These are phyloP conservation scores for Vararia minispora DNA, from an alignment of 768 basidiomycete species.

Conservation along the genomic window DNA sequence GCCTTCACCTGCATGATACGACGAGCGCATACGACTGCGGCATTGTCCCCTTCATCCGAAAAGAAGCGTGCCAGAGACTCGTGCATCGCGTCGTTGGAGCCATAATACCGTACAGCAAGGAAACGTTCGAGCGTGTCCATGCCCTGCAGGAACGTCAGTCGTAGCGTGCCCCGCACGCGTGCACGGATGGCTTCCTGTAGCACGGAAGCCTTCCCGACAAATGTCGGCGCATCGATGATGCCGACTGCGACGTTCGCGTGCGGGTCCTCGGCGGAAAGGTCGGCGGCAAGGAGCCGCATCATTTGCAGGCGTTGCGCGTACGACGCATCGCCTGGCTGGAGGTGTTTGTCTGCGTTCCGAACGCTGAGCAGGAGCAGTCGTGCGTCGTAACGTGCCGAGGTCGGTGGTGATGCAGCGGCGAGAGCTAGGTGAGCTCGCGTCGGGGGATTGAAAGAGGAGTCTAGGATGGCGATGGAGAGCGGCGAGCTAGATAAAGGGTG, in stretches of 20 bases:
- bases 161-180: conserved; percentile 23
- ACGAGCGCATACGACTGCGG: conserved; percentile 55
- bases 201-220: conserved; percentile 66
- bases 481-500: too few species aligned
- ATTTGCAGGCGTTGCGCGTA: conserved; percentile 76
- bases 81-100: conserved; percentile 40
- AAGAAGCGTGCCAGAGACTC: conserved; percentile 48
- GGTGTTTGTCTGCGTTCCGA: conserved; percentile 75
- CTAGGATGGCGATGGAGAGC: conserved; percentile 62
- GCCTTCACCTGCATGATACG: conserved; percentile 24
- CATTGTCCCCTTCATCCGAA: conserved; percentile 40
- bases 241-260: conserved; percentile 57
- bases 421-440: conserved; percentile 78
- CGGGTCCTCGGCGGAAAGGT: conserved; percentile 21
- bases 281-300: conserved; percentile 61
- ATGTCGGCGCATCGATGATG: conserved; percentile 79
- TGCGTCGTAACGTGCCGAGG: conserved; percentile 42
- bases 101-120: conserved; percentile 67
- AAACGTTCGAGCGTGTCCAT: conserved; percentile 80
- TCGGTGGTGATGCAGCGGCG: conserved; percentile 23
- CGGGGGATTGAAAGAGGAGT: conserved; percentile 91
- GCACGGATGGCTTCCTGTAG: conserved; percentile 40
- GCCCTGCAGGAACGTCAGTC: conserved; percentile 67
- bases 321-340: conserved; percentile 62
- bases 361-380: conserved; percentile 73